These are phyloP conservation scores for Ganoderma leucocontextum DNA, from an alignment of 1,284 basidiomycete species.

Conservation along the genomic window DNA sequence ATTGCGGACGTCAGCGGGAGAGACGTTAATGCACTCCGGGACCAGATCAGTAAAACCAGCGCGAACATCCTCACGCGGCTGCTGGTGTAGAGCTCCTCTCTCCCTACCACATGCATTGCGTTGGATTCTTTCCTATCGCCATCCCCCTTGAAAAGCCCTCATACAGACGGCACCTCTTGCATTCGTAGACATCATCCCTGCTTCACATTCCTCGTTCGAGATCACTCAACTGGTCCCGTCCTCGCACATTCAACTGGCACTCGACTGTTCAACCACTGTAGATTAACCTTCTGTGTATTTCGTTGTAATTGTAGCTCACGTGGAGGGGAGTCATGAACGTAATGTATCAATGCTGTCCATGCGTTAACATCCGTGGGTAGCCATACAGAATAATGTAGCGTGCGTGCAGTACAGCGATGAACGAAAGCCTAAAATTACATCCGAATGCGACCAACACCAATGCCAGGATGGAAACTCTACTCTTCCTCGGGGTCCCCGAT, in stretches of 20 bases:
- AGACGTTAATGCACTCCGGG: constrained; percentile 86
- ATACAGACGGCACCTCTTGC: constrained; percentile 43
- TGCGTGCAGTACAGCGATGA: constrained; percentile 10
- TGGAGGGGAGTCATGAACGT: constrained; percentile 19
- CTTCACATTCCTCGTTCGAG: constrained; percentile 24
- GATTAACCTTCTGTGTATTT: constrained; percentile 28
- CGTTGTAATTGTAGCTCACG: constrained; percentile 28
- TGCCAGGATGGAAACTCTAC: constrained; percentile 39
- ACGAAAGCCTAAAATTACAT: constrained; percentile 7
- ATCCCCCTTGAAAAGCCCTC: constrained; percentile 39
- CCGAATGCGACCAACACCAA: constrained; percentile 12
- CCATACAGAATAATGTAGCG: constrained; percentile 16
- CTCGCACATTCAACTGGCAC: constrained; percentile 44
- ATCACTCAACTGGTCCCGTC: constrained; percentile 50
- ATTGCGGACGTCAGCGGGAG: constrained; percentile 89
- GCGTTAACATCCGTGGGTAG: constrained; percentile 13
- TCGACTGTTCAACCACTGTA: constrained; percentile 32
- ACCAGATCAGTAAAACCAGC: constrained; percentile 82
- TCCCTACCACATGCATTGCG: neutral
- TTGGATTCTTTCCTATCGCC: neutral
- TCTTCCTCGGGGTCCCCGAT: constrained; percentile 95
- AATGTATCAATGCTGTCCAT: constrained; percentile 23
- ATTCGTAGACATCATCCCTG: constrained; percentile 26
- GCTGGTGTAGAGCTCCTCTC: constrained; percentile 64
- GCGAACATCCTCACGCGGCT: constrained; percentile 91